Percentiles rank a stretch among this genome's conserved stretches.
phyloP scores from a whole-genome alignment of 202 grass and related monocot genomes.

The Digitaria exilis region DNA sequence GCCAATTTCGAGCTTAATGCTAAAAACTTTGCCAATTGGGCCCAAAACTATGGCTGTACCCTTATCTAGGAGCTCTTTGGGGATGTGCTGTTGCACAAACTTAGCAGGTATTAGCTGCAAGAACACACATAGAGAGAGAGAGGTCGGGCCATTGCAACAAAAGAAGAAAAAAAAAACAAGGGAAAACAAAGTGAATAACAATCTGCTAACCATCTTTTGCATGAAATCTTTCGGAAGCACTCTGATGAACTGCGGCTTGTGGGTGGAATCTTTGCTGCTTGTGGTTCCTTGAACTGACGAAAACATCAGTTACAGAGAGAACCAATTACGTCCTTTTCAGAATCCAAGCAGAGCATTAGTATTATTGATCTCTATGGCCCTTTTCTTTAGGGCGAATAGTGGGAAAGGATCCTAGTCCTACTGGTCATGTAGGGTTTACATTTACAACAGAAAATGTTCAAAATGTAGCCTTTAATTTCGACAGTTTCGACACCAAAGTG shows the following conservation, averaged over 20 bases:
- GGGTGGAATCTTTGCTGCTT: background rate
- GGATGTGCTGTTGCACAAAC: background rate
- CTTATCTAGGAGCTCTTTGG: background rate
- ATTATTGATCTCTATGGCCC: too few species aligned
- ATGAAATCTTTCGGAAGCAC: background rate
- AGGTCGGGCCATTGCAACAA: background rate
- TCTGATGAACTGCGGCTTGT: background rate
- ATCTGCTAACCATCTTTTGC: background rate
- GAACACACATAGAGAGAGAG: background rate
- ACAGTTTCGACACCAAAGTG: background rate
- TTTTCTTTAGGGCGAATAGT: too few species aligned
- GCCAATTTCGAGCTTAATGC: background rate
- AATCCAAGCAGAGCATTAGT: too few species aligned
- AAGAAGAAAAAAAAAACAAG: too few species aligned
- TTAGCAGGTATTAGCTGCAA: background rate
- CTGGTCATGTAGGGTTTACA: too few species aligned
- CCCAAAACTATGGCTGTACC: background rate
- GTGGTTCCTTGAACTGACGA: background rate
- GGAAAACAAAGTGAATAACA: background rate
- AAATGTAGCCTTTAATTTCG: too few species aligned
- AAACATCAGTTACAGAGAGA: too few species aligned
- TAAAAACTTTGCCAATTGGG: background rate
- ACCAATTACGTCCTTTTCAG: too few species aligned
- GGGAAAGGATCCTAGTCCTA: too few species aligned
- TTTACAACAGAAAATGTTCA: too few species aligned